Evolutionary conservation across 345 rosid genomes (phyloP), one percentile per base, ranked within the genome.

Genomic region (Anastatica hierochuntica): DNA sequence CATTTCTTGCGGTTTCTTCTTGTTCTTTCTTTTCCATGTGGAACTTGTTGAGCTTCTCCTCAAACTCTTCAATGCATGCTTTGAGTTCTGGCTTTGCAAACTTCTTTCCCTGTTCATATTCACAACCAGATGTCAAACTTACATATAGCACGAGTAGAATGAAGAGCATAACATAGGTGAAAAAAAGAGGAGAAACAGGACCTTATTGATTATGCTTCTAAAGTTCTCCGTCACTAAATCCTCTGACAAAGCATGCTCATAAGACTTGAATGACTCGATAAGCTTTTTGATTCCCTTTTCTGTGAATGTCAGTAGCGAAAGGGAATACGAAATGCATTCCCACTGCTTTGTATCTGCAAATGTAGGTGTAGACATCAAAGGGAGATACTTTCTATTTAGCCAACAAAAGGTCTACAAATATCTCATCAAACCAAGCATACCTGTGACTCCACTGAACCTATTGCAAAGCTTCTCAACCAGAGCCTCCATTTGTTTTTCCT

Each of bases 401-500:
- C 9, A 33, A 23, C 7, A 46, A 23, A 27, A 47, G 31, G 35
- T 48, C 17, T 34, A 53, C 2, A 15, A 13, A 44, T 49, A 12
- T 56, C 8, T 14, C 39, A 42, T 39, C 9, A 14, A 5, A 6
- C 12, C 68, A 64, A 68, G 44, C 62, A 31, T 72, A 84, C 98
- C 97, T 74, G 88, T 77, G 66, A 80, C 88, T 51, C 98, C 98
- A 47, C 76, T 69, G 67, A 92, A 85, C 76, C 98, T 77, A 60
- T 92, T 82, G 86, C 98, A 92, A 43, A 88, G 98, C 73, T 92
- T 92, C 73, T 85, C 98, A 65, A 92, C 94, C 57, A 92, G 90
- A 56, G 95, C 73, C 54, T 92, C 98, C 97, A 92, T 88, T 71
- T 92, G 98, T 73, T 80, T 92, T 63, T 92, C 98, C 97, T 92